These are phyloP conservation scores for Camellia sinensis DNA, from an alignment of 148 eudicot species.

Conservation along the genomic window DNA sequence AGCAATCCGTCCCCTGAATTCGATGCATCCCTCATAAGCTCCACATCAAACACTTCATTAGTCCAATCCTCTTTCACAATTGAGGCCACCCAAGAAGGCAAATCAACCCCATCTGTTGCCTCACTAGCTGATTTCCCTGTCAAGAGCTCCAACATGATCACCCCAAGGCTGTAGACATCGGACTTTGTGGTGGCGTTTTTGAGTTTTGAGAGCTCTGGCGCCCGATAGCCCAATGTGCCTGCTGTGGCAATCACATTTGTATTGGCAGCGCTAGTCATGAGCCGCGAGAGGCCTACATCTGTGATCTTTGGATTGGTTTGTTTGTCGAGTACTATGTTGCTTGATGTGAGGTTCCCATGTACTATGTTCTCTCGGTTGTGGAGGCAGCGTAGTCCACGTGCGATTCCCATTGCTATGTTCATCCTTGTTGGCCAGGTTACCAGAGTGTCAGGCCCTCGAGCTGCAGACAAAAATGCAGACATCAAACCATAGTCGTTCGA, in stretches of 20 bases:
- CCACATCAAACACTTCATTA: slow-evolving; percentile 47
- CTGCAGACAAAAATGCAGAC: slow-evolving; percentile 33
- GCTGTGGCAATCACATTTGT: slow-evolving; percentile 67
- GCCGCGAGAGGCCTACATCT: slow-evolving; percentile 70
- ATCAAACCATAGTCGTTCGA: too few relatives aligned
- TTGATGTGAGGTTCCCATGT: slow-evolving; percentile 75
- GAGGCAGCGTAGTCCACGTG: slow-evolving; percentile 62
- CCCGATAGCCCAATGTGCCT: slow-evolving; percentile 69
- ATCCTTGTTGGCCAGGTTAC: slow-evolving; percentile 82
- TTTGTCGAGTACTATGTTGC: slow-evolving; percentile 66
- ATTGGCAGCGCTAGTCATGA: slow-evolving; percentile 70
- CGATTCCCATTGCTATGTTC: slow-evolving; percentile 70
- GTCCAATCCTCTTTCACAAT: slow-evolving; percentile 52
- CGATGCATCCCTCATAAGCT: slow-evolving; percentile 35
- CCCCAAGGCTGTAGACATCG: slow-evolving; percentile 82
- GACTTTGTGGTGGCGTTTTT: slow-evolving; percentile 63
- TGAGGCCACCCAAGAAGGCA: slow-evolving; percentile 50
- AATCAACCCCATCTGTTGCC: slow-evolving; percentile 33
- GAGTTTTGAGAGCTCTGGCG: slow-evolving; percentile 75
- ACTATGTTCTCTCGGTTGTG: slow-evolving; percentile 54
- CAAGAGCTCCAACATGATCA: slow-evolving; percentile 65
- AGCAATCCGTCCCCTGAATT: slow-evolving; percentile 37
- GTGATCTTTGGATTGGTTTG: slow-evolving; percentile 56
- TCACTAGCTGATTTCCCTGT: slow-evolving; percentile 73
- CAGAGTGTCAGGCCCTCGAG: slow-evolving; percentile 63